A percentile compares a stretch with the other conserved stretches of the same genome.
These are phyloP conservation scores for Triticum urartu DNA, from an alignment of 176 grass and related monocot species.

Conservation along the genomic window DNA sequence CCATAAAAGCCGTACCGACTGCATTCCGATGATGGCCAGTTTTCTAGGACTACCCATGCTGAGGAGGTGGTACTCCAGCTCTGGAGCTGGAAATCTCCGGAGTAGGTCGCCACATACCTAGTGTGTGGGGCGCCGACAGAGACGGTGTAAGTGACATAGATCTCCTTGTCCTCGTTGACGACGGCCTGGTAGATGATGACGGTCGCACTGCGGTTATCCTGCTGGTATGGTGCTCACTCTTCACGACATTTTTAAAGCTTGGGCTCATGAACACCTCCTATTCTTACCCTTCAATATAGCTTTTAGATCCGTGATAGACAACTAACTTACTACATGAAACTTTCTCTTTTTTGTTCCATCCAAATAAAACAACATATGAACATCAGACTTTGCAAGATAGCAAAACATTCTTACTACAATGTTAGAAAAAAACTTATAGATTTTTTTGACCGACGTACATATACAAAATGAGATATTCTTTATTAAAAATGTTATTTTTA, in stretches of 20 bases:
- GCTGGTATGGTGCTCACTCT: not conserved
- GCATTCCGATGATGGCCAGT: not conserved
- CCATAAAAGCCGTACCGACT: constrained; percentile 26
- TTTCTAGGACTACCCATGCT: not conserved
- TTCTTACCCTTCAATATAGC: too few relatives aligned
- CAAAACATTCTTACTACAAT: too few relatives aligned
- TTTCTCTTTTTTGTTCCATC: too few relatives aligned
- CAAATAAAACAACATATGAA: too few relatives aligned
- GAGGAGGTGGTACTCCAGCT: constrained; percentile 3
- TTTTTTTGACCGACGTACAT: too few relatives aligned
- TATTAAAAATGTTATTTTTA: too few relatives aligned
- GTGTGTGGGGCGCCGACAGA: not conserved
- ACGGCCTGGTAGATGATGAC: not conserved
- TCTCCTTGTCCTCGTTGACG: not conserved
- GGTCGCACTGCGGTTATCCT: not conserved
- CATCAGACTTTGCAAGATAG: too few relatives aligned
- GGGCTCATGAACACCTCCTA: too few relatives aligned
- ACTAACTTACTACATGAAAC: too few relatives aligned
- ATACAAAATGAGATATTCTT: too few relatives aligned
- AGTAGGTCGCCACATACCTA: not conserved
- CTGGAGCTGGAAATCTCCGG: constrained; percentile 11
- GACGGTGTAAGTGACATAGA: not conserved
- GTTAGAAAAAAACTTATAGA: too few relatives aligned
- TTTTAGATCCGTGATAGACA: too few relatives aligned
- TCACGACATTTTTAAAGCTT: not conserved